phyloP scores from a whole-genome alignment of 768 basidiomycete genomes.

The Phallus indusiatus region DNA sequence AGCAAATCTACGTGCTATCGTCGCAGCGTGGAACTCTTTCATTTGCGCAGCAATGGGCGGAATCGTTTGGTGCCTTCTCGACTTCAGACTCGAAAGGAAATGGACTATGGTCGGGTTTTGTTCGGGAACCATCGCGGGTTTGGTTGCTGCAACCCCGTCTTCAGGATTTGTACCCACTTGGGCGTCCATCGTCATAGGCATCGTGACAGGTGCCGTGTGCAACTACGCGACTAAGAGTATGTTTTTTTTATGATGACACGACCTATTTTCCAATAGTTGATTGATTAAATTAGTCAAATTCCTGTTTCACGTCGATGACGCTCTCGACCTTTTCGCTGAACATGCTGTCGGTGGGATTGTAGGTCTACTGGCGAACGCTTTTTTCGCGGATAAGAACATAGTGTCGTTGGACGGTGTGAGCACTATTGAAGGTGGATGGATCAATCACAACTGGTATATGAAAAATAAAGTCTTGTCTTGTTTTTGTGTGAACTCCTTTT shows the following conservation, averaged over 20 bases:
- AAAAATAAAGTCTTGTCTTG: background rate
- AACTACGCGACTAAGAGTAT: conserved; percentile 80
- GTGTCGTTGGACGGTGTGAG: conserved; percentile 59
- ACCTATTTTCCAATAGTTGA: conserved; percentile 13
- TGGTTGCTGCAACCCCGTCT: conserved; percentile 84
- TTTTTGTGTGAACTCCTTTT: conserved; percentile 13
- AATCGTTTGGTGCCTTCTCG: conserved; percentile 73
- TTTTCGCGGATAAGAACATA: conserved; percentile 62
- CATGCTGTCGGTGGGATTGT: conserved; percentile 81
- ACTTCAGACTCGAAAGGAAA: conserved; percentile 71
- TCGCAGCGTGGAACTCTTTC: conserved; percentile 87
- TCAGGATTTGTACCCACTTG: conserved; percentile 75
- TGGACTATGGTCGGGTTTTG: conserved; percentile 91
- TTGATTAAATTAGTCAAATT: conserved; percentile 45
- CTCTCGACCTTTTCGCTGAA: conserved; percentile 86
- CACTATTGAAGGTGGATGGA: conserved; percentile 51
- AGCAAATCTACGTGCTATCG: conserved; percentile 77
- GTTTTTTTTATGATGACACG: conserved; percentile 17
- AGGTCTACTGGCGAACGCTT: conserved; percentile 61
- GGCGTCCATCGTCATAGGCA: conserved; percentile 67
- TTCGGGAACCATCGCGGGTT: conserved; percentile 80
- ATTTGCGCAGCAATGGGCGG: conserved; percentile 74
- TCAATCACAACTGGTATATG: conserved; percentile 53
- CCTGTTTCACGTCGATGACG: conserved; percentile 68
- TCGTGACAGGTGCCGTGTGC: conserved; percentile 59